These are phyloP conservation scores for Wallemia ichthyophaga DNA, from an alignment of 1,284 basidiomycete genomes.

Conservation along the genomic window DNA sequence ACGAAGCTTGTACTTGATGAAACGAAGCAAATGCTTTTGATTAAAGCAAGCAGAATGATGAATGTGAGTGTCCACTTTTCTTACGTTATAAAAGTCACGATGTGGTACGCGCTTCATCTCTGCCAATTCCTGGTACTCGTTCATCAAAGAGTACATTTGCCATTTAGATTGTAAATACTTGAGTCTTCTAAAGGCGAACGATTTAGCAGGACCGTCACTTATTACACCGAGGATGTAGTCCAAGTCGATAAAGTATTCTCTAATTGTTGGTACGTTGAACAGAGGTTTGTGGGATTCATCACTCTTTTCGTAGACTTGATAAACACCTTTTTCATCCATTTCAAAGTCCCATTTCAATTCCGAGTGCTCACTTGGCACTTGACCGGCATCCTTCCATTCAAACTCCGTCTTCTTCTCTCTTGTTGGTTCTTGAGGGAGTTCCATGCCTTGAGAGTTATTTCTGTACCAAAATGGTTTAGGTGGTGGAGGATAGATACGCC, in stretches of 20 bases:
- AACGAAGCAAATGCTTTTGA: constrained; percentile 94
- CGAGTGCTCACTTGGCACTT: constrained; percentile 32
- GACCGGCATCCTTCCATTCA: constrained; percentile 27
- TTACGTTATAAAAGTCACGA: constrained; percentile 90
- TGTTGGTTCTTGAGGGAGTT: constrained; percentile 7
- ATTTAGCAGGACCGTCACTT: constrained; percentile 78
- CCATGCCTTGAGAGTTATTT: constrained; percentile 14
- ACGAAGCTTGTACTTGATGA: constrained; percentile 96
- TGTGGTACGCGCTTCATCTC: constrained; percentile 80
- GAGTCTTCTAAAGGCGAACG: constrained; percentile 71
- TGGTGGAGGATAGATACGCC: constrained; percentile 67
- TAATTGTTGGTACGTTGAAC: constrained; percentile 52
- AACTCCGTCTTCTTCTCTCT: constrained; percentile 25
- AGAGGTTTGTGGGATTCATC: constrained; percentile 22
- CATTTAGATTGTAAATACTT: constrained; percentile 90
- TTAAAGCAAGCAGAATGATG: constrained; percentile 99
- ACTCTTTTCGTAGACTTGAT: constrained; percentile 30
- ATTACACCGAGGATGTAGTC: constrained; percentile 65
- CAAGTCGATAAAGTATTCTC: constrained; percentile 89
- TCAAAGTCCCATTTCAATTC: constrained; percentile 26
- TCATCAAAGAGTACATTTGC: constrained; percentile 69
- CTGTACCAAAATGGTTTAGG: constrained; percentile 84
- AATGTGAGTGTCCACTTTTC: constrained; percentile 95
- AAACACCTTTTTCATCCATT: constrained; percentile 61
- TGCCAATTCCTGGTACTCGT: constrained; percentile 77